Conservation (phyloP, 78 protist species). For the Emiliania huxleyi region DNA sequence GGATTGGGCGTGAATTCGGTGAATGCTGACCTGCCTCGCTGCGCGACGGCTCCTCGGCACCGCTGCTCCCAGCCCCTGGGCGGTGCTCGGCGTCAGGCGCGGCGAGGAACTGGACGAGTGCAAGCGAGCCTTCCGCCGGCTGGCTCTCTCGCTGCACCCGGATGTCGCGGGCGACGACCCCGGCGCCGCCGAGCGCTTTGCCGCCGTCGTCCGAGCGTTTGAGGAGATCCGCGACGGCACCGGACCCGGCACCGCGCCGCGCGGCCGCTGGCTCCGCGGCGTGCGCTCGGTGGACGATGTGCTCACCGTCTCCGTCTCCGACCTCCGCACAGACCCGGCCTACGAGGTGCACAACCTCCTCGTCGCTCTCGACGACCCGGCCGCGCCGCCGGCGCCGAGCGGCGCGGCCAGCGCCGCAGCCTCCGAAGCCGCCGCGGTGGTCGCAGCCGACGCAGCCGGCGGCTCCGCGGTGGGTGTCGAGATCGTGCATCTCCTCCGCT, state of each 20-base stretch:
- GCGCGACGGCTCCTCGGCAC: no score
- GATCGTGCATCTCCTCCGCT: background rate
- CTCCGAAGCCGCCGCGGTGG: no score
- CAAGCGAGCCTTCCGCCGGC: background rate
- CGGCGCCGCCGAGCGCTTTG: background rate
- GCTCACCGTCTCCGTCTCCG: background rate
- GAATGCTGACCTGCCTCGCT: no score
- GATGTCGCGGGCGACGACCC: background rate
- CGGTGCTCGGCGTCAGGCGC: background rate
- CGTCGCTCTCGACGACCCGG: background rate
- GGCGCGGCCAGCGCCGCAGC: no score
- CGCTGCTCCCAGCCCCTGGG: background rate
- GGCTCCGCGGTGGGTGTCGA: background rate
- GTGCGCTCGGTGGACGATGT: background rate
- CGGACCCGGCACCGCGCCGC: background rate
- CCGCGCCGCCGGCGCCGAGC: no score
- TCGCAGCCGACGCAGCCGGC: background rate
- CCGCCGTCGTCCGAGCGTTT: background rate
- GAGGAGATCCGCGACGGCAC: background rate
- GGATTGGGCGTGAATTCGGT: no score
- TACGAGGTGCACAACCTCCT: background rate
- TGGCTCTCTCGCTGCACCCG: background rate
- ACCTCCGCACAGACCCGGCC: background rate
- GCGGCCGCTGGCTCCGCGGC: background rate
- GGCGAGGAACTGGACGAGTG: background rate